Evolutionary conservation across 176 grass and related monocot genomes (phyloP), one percentile per base, ranked within the genome.

Genomic region (Triticum urartu): DNA sequence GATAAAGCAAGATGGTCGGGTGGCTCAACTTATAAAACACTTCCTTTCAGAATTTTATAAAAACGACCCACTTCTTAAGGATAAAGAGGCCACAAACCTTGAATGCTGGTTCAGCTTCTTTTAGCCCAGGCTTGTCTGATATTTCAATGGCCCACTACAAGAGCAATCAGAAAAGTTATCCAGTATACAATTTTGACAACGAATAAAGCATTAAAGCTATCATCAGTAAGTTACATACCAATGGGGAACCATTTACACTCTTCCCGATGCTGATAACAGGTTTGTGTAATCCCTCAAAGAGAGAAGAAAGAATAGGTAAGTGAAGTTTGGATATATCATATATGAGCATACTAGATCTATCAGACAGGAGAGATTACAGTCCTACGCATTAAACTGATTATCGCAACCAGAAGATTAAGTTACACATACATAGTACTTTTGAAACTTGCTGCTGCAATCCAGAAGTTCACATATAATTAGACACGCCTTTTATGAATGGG

Each of bases 131-230:
- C 86, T 91, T 98, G 85, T 98, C 93, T 59, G 96, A 98, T 84
- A 98, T 91, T 95, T 98, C 96, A 87, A 98, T 88, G 40, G 91
- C 96, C 96, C 86, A 95, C 96, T 98, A 42, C 40, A 91, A 74
- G 35, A 73, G 88, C 33, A 90, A 43, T 70, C 52, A 36, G 50
- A 79, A 83, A 39, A 84, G 3, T 69, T 86, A 75, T 59, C 82
- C 65, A 70, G 30, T 59, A 79, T 56, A 88, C 32, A 84, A 70
- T 65, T 43, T 63, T 85, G 79, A 28, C 12, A 80, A 25, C 20
- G 64, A 62, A 20, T 1, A 88, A 84, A 42, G 15, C 56, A 82
- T 68, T 33, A 74, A 8, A 78, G 50, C 64, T 40, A 24, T 7
- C 43, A 36, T 36, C 26, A 68, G 39, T 9, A 74, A 89, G 38